phyloP scores from a whole-genome alignment of 495 filamentous ascomycete genomes.

The Daldinia vernicosa region DNA sequence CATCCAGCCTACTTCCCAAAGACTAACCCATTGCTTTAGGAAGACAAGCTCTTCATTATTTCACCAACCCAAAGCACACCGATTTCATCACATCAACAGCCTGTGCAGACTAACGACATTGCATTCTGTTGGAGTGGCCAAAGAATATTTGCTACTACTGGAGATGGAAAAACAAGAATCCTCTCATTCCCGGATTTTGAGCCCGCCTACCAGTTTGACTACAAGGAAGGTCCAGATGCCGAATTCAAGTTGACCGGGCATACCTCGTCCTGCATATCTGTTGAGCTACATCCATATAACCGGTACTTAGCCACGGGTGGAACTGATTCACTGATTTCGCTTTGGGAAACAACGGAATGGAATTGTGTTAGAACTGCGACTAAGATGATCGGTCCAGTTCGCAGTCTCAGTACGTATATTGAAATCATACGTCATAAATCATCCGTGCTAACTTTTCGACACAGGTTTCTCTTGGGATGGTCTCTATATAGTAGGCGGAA shows the following conservation, averaged over 20 bases:
- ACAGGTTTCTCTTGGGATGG: conserved; percentile 86
- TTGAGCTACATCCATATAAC: conserved; percentile 77
- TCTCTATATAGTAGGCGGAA: conserved; percentile 83
- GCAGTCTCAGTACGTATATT: conserved; percentile 69
- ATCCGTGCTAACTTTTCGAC: conserved; percentile 25
- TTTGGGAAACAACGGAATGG: conserved; percentile 96
- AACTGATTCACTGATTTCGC: conserved; percentile 83
- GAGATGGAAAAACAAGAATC: conserved; percentile 83
- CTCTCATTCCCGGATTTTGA: conserved; percentile 73
- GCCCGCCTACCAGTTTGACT: conserved; percentile 53
- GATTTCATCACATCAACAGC: conserved; percentile 71
- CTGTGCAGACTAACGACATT: conserved; percentile 80
- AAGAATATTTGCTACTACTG: conserved; percentile 81
- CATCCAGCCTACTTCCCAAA: conserved; percentile 13
- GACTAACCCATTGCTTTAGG: conserved; percentile 54
- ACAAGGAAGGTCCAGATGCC: conserved; percentile 51
- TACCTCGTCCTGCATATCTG: conserved; percentile 76
- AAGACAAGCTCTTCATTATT: conserved; percentile 75
- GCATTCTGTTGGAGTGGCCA: conserved; percentile 80
- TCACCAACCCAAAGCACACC: conserved; percentile 60
- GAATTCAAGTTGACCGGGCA: conserved; percentile 80
- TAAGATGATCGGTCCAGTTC: conserved; percentile 79
- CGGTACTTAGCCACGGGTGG: conserved; percentile 88
- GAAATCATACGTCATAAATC: background rate
- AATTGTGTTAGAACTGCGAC: conserved; percentile 84